Conservation (phyloP, 805 yeast genomes). For the Clavispora fructus region DNA sequence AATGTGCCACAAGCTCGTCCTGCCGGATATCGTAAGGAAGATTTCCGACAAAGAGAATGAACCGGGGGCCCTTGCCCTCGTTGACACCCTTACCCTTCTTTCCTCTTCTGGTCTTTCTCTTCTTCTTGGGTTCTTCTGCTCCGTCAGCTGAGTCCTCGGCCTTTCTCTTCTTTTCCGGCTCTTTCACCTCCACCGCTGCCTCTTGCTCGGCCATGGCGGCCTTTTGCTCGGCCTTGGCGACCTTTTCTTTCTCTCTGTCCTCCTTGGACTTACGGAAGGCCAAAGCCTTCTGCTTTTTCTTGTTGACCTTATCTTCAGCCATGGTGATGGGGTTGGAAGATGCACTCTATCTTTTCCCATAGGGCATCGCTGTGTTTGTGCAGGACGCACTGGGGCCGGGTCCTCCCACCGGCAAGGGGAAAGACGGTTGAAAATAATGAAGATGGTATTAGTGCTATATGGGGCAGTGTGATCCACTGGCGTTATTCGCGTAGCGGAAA, state of each 20-base stretch:
- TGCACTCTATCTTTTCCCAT: background rate
- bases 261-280: constrained; percentile 46
- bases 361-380: background rate
- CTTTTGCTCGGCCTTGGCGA: constrained; percentile 18
- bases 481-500: too few relatives aligned
- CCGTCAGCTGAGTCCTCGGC: constrained; percentile 13
- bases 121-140: constrained; percentile 45
- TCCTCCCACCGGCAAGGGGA: too few relatives aligned
- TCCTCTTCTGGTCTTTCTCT: constrained; percentile 73
- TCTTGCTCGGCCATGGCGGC: constrained; percentile 9
- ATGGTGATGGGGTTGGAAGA: constrained; percentile 1
- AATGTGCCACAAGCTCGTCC: constrained; percentile 62
- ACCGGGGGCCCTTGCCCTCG: constrained; percentile 54
- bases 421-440: too few relatives aligned
- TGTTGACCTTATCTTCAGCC: constrained; percentile 45
- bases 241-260: constrained; percentile 31
- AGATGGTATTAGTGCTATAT: too few relatives aligned
- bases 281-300: constrained; percentile 60
- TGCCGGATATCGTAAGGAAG: constrained; percentile 68
- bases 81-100: constrained; percentile 60
- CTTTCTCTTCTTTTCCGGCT: constrained; percentile 1
- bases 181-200: background rate
- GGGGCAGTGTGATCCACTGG: too few relatives aligned
- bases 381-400: background rate
- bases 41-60: constrained; percentile 85